Base-by-base conservation (phyloP, 176 grass and related monocot species). In the Miscanthus lutarioriparius region DNA sequence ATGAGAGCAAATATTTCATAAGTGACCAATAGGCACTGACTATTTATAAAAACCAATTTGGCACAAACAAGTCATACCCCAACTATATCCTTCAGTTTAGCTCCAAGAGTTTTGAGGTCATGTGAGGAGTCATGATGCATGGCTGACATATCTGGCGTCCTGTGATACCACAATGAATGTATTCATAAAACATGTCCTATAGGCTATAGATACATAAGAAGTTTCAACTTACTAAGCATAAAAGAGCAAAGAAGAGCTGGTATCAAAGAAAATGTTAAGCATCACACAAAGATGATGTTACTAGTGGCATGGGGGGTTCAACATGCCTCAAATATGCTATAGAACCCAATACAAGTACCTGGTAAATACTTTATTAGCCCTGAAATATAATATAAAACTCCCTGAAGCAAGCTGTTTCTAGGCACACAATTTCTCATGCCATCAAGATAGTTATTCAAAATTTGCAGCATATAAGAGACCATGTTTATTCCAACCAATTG, bases 121-220 rank as follows among this genome's bases (percentile, higher is more conserved):
- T 94, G 87, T 30, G 96, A 93, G 28, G 93, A 75, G 70, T 98
- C 93, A 45, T 95, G 96, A 84, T 98, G 96, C 92, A 98, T 98
- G 47, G 93, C 91, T 48, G 93, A 93, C 96, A 98, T 92, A 81
- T 90, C 76, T 13, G 93, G 96, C 6, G 91, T 98, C 85, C 96
- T 98, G 91, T 56, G 83, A 84, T 83, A 70, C 38, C 64, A 35
- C 13, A 70, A 64, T 62, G 32, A 77, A 49, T 16, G 23, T 64
- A 69, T 77, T 44, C 12, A 75, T 65, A 39, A 69, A 81, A 38
- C 15, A 64, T 44, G 2, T 1, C 40, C 40, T 12, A n/a, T 27
- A 49, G 28, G 19, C 40, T 12, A n/a, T 27, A 49, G 28, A 26
- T 41, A 64, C 28, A 76, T 78, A 58, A 82, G n/a, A 69, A 20